These are phyloP conservation scores for Ophiognomonia clavigignenti-juglandacearum DNA, from an alignment of 2,329 filamentous ascomycete genomes.

Conservation along the genomic window DNA sequence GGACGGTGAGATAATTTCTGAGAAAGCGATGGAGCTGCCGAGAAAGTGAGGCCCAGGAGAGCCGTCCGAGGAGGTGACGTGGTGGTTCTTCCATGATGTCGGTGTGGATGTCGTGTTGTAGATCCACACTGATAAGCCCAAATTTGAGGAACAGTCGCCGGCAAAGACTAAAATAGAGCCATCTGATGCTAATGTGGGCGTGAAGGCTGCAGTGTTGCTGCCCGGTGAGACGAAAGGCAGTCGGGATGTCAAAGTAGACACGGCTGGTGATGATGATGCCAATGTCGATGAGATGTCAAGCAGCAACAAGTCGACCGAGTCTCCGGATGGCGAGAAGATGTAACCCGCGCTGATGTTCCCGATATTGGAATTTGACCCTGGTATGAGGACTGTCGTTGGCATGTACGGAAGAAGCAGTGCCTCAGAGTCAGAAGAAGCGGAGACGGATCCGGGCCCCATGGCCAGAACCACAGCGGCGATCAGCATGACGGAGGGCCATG, in stretches of 20 bases:
- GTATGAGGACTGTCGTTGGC: conserved; percentile 66
- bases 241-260: conserved; percentile 42
- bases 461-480: conserved; percentile 9
- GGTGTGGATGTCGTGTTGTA: conserved; percentile 44
- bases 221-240: conserved; percentile 58
- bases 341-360: conserved; percentile 52
- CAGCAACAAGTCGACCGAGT: conserved; percentile 50
- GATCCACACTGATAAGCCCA: conserved; percentile 60
- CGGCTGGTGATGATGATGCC: conserved; percentile 36
- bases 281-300: conserved; percentile 61
- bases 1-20: conserved; percentile 50
- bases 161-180: conserved; percentile 70
- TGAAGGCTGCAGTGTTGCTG: conserved; percentile 52
- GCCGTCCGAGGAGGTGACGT: conserved; percentile 19
- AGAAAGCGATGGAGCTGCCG: conserved; percentile 61
- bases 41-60: conserved; percentile 44
- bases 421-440: conserved; percentile 19
- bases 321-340: conserved; percentile 48
- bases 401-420: conserved; percentile 65
- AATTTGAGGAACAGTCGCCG: conserved; percentile 61
- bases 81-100: conserved; percentile 39
- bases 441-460: conserved; percentile 9
- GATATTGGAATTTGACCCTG: conserved; percentile 36
- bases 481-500: not conserved
- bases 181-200: conserved; percentile 60